Evolutionary conservation across 192 early-diverging fungal genomes (phyloP).

Genomic region (Gryganskiella cystojenkinii): DNA sequence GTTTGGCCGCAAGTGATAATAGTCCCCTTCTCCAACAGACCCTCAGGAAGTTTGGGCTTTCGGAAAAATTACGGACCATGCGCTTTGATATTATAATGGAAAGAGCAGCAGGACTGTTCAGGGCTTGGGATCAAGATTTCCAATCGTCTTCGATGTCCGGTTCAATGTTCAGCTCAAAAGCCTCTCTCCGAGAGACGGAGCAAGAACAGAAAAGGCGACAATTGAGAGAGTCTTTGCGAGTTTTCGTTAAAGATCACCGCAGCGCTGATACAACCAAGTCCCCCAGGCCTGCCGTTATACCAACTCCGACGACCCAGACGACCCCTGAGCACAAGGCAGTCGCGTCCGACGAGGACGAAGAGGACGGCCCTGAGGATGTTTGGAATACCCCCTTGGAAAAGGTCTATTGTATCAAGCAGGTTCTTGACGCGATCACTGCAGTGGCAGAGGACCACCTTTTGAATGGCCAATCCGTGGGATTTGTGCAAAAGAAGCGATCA

Average conservation of each 20-base stretch:
- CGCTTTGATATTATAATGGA: constrained; percentile 37
- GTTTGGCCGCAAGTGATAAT: constrained; percentile 47
- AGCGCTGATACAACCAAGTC: too few species aligned
- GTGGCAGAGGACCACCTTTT: constrained; percentile 56
- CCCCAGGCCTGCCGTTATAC: too few species aligned
- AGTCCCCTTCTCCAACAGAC: constrained; percentile 37
- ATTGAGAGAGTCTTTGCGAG: constrained; percentile 35
- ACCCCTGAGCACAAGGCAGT: background rate
- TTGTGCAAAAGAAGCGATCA: constrained; percentile 38
- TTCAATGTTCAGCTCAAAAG: background rate
- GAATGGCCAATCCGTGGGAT: constrained; percentile 26
- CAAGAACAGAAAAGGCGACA: constrained; percentile 35
- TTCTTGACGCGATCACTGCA: constrained; percentile 54
- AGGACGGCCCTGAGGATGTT: constrained; percentile 9
- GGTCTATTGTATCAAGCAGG: constrained; percentile 53
- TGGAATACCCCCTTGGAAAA: constrained; percentile 65
- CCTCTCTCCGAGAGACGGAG: constrained; percentile 19
- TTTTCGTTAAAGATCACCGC: constrained; percentile 32
- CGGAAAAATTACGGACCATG: constrained; percentile 36
- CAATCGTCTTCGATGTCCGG: background rate
- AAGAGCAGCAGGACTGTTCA: constrained; percentile 40
- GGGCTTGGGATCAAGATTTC: constrained; percentile 37
- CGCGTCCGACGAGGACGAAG: constrained; percentile 22
- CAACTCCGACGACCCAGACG: too few species aligned
- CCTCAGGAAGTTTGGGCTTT: constrained; percentile 49